These are phyloP conservation scores for Halophytophthora polymorphica DNA, from an alignment of 352 stramenopile genomes.

Conservation along the genomic window DNA sequence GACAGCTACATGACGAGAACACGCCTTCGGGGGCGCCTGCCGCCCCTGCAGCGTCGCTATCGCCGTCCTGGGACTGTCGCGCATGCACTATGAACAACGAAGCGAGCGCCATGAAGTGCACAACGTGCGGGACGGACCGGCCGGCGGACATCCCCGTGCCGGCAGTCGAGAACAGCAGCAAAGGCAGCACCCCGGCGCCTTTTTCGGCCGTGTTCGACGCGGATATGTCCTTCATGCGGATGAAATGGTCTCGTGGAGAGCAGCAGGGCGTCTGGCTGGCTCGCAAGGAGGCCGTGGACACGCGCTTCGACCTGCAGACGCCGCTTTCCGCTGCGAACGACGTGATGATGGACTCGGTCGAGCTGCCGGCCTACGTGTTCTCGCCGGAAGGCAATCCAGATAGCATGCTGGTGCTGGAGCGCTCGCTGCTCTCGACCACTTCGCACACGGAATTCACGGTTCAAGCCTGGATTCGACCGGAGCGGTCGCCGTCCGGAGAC, in stretches of 20 bases:
- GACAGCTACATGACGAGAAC: conserved; percentile 47
- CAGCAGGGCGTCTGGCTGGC: conserved; percentile 82
- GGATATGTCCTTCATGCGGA: conserved; percentile 68
- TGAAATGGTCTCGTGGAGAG: conserved; percentile 80
- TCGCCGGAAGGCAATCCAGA: conserved; percentile 46
- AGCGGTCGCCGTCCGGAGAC: conserved; percentile 13
- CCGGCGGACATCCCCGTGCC: conserved; percentile 32
- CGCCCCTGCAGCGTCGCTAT: conserved; percentile 19
- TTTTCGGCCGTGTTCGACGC: conserved; percentile 60
- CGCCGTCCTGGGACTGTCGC: conserved; percentile 56
- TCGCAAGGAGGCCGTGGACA: conserved; percentile 28
- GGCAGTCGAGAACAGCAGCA: conserved; percentile 24
- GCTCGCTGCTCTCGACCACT: conserved; percentile 45
- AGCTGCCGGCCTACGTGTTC: conserved; percentile 48
- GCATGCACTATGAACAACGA: conserved; percentile 82
- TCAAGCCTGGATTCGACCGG: conserved; percentile 64
- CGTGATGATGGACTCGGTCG: conserved; percentile 56
- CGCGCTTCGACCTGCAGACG: conserved; percentile 35
- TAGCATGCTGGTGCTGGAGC: conserved; percentile 63
- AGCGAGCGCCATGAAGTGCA: conserved; percentile 48
- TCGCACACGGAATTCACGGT: conserved; percentile 56
- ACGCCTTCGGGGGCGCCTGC: conserved; percentile 9
- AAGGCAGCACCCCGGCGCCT: conserved; percentile 72
- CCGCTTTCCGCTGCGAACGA: conserved; percentile 31
- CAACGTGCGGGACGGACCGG: conserved; percentile 70